Conservation (phyloP, 176 grass and related monocot species). For the Coix lacrymajobi region DNA sequence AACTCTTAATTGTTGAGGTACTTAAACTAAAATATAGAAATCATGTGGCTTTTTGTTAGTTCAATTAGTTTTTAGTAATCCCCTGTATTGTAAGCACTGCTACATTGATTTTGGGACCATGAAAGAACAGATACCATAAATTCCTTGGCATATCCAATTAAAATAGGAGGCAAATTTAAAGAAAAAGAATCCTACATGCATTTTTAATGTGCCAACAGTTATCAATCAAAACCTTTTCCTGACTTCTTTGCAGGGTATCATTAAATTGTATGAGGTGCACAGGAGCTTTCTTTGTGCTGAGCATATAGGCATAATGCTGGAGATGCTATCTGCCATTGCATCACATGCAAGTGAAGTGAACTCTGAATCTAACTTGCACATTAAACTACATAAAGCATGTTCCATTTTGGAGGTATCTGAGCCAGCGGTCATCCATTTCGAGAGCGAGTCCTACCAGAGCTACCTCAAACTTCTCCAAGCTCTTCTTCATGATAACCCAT, state of each 20-base stretch:
- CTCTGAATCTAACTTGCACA: conserved; percentile 46
- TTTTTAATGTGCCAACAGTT: conserved; percentile 3
- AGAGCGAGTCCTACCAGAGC: conserved; percentile 87
- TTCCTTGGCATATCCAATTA: not conserved
- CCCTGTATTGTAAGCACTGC: not conserved
- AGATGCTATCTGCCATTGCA: conserved; percentile 62
- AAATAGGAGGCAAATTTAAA: not conserved
- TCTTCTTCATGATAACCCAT: conserved; percentile 55
- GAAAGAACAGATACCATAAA: not conserved
- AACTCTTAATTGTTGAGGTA: conserved; percentile 76
- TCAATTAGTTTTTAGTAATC: not conserved
- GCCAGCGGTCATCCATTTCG: conserved; percentile 77
- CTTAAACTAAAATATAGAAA: conserved; percentile 1
- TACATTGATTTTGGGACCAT: not conserved
- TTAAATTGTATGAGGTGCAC: conserved; percentile 67
- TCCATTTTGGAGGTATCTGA: conserved; percentile 80
- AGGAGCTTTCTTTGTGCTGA: conserved; percentile 44
- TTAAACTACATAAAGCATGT: conserved; percentile 74
- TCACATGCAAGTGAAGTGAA: conserved; percentile 78
- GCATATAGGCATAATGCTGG: conserved; percentile 74
- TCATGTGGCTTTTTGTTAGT: conserved; percentile 23
- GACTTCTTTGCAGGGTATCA: conserved; percentile 58
- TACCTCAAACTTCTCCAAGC: conserved; percentile 85
- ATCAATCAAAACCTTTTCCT: conserved; percentile 5
- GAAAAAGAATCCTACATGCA: not conserved